A percentile compares a stretch with the other conserved stretches of the same genome.
Conservation (phyloP, 2,329 filamentous ascomycete genomes). For the Tolypocladium paradoxum region DNA sequence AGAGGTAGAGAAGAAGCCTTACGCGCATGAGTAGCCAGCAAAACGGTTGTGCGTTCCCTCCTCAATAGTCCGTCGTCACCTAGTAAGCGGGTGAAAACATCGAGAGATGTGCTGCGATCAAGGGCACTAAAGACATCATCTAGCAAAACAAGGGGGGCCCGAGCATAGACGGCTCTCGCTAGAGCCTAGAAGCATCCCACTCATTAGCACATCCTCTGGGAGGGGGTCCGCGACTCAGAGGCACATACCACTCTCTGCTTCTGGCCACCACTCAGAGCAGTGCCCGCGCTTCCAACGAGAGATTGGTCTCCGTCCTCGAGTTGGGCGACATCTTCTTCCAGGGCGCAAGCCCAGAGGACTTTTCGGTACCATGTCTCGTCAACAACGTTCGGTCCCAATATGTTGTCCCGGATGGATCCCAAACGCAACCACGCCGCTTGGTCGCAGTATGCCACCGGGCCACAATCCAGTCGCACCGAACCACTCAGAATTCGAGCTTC, state of each 20-base stretch:
- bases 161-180: slow-evolving; percentile 3
- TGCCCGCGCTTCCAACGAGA: slow-evolving; percentile 22
- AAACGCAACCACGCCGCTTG: slow-evolving; percentile 20
- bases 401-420: slow-evolving; percentile 19
- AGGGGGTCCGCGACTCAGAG: background rate
- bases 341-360: slow-evolving; percentile 16
- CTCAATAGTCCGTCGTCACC: slow-evolving; percentile 1
- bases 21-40: slow-evolving; percentile 4
- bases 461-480: slow-evolving; percentile 1
- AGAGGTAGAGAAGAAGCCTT: background rate
- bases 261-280: slow-evolving; percentile 27
- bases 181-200: background rate
- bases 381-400: slow-evolving; percentile 15
- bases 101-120: slow-evolving; percentile 1
- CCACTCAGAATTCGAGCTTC: slow-evolving; percentile 13
- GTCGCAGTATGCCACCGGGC: slow-evolving; percentile 18
- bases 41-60: background rate
- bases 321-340: slow-evolving; percentile 14
- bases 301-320: slow-evolving; percentile 21
- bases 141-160: background rate
- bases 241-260: slow-evolving; percentile 19
- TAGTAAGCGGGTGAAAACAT: slow-evolving; percentile 1
- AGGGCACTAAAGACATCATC: slow-evolving; percentile 4
- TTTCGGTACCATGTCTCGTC: slow-evolving; percentile 14
- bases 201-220: background rate